phyloP scores from a whole-genome alignment of 2,329 filamentous ascomycete species.

The Diaporthe humulicola region DNA sequence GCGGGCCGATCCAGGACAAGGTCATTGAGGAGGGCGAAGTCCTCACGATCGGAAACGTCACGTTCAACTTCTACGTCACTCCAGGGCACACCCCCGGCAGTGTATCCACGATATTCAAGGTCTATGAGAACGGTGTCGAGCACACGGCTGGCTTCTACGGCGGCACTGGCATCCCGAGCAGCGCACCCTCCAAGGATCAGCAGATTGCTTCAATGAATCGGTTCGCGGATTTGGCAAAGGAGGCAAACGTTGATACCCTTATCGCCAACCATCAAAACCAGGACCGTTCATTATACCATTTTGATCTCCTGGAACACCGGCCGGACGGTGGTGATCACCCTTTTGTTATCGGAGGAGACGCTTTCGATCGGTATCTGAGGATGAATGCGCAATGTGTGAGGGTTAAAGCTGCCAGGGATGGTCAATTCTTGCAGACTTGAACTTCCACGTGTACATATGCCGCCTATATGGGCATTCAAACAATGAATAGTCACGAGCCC shows the following conservation, averaged over 20 bases:
- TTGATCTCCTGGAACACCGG: constrained; percentile 6
- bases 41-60: background rate
- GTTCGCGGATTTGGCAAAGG: constrained; percentile 30
- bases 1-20: background rate
- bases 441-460: too few species aligned
- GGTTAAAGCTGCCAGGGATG: constrained; percentile 4
- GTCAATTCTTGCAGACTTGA: constrained; percentile 13
- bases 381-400: constrained; percentile 7
- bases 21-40: background rate
- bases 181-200: background rate
- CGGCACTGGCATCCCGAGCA: background rate
- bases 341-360: background rate
- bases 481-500: too few species aligned
- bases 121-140: background rate
- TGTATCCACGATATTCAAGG: background rate
- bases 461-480: accelerated
- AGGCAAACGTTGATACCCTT: constrained; percentile 41
- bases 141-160: constrained; percentile 10
- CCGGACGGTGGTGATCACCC: background rate
- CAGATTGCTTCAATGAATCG: constrained; percentile 10
- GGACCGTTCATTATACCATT: constrained; percentile 34
- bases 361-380: constrained; percentile 6
- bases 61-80: background rate
- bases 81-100: constrained; percentile 5
- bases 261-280: constrained; percentile 44